Base-by-base conservation (phyloP, 306 rosid species). In the Prunus campanulata region DNA sequence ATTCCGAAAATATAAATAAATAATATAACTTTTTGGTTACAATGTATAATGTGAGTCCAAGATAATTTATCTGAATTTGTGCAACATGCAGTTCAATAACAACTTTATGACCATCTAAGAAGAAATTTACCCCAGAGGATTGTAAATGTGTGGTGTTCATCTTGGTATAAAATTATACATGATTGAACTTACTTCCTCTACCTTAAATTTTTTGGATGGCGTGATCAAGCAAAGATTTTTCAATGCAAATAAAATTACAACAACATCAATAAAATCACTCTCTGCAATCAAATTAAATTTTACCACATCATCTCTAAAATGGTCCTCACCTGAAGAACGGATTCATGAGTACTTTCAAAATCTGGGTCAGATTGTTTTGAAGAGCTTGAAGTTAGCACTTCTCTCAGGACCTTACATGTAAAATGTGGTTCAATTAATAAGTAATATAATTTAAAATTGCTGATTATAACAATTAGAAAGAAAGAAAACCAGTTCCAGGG, bases 261-360 rank as follows among this genome's bases (percentile, higher is more conserved):
- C 35, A 30, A n/a, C 49, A 52, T 18, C 29, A 30, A n/a, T 16
- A 51, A 5, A 13, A 42, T 69, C 79, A 68, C 39, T 44, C 6
- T 29, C 20, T 15, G 22, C 79, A 42, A 47, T 12, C 29, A 35
- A 52, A 55, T 11, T 54, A 60, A 49, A 60, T 51, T 68, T n/a
- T 20, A 62, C n/a, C 15, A 11, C 19, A 39, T 19, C 11, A 72
- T 19, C n/a, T 77, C 61, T 76, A 77, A 62, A 68, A 32, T 51
- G 65, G 75, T 73, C 25, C 78, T 82, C 75, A 93, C 24, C 98
- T 93, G 93, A 77, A 91, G 84, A 81, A 93, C 80, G n/a, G 89
- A 83, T 84, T 93, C 98, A 35, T 93, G 98, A 0, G 89, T 86
- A 69, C 82, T 83, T 68, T 79, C 86, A 78, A 93, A 93, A 57